These are phyloP conservation scores for Fusarium nanum DNA, from an alignment of 2,329 filamentous ascomycete genomes.

Conservation along the genomic window DNA sequence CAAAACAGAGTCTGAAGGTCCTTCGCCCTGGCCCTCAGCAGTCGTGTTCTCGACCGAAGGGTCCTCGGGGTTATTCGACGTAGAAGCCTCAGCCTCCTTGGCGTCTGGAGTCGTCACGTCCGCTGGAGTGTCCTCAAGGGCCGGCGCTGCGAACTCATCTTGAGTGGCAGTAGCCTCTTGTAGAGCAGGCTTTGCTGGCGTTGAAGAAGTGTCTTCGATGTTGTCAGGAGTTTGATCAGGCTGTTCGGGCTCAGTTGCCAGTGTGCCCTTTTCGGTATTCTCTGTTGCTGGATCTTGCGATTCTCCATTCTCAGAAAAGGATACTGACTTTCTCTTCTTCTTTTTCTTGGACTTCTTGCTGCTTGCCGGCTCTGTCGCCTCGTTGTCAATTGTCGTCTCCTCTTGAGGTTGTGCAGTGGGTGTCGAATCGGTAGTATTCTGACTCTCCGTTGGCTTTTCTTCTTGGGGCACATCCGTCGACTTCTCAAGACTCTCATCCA, in stretches of 20 bases:
- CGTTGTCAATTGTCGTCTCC: conserved; percentile 27
- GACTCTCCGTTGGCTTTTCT: conserved; percentile 1
- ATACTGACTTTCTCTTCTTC: conserved; percentile 48
- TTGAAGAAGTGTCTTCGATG: conserved; percentile 1
- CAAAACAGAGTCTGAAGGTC: background rate
- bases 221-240: conserved; percentile 2
- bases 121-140: background rate
- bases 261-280: conserved; percentile 7
- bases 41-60: conserved; percentile 1
- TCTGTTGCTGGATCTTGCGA: conserved; percentile 18
- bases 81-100: conserved; percentile 9
- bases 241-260: conserved; percentile 24
- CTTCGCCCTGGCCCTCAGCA: conserved; percentile 17
- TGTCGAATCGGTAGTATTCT: background rate
- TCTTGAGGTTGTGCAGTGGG: conserved; percentile 7
- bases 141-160: background rate
- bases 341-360: conserved; percentile 47
- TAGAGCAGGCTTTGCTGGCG: background rate
- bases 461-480: background rate
- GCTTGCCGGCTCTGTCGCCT: conserved; percentile 20
- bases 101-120: background rate
- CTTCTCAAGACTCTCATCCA: conserved; percentile 3
- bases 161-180: background rate
- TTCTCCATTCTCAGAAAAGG: conserved; percentile 27
- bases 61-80: background rate